Evolutionary conservation across 495 filamentous ascomycete genomes (phyloP), one percentile per base, ranked within the genome.

Genomic region (Oleoguttula mirabilis): DNA sequence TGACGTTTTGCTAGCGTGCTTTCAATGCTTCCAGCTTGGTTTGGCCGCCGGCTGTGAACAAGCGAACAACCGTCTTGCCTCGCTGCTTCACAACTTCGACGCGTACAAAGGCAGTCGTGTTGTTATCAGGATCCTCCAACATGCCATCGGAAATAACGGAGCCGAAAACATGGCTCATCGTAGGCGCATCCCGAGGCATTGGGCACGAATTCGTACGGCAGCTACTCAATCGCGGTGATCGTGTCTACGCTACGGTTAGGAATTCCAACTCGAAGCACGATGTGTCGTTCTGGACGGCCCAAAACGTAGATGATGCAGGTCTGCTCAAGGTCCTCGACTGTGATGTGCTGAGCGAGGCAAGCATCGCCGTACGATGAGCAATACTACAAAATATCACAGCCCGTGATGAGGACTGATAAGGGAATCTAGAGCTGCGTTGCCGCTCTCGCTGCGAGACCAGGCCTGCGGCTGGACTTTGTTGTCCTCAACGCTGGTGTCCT

Each of bases 401-500:
- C 25, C 41, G 27, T 41, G 25, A 27, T 20, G 33, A 32, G 28
- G 33, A 28, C 14, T 17, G 4, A 8, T 17, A 16, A n/a, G n/a
- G 14, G 5, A 10, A 12, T 16, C 21, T 36, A 61, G 59, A 48
- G 47, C 39, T 60, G 60, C 48, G 57, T 60, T 51, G n/a, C 47
- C 40, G 39, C 57, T 32, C 31, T 61, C 52, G 31, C 60, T 35
- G 23, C 53, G 45, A 51, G 51, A 14, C 54, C 47, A 8, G 44
- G 60, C 12, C 39, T 55, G 16, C 61, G 57, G 20, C 65, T 76
- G 28, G 69, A 71, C 43, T 63, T 67, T 54, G 63, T 69, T 19
- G 56, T 77, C 21, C 41, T 76, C 12, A 77, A 75, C 56, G 73
- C 72, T 25, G 73, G 73, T n/a, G 63, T 77, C 1, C 46, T 74